phyloP scores from a whole-genome alignment of 129 eudicot genomes.

The Flaveria brownii region DNA sequence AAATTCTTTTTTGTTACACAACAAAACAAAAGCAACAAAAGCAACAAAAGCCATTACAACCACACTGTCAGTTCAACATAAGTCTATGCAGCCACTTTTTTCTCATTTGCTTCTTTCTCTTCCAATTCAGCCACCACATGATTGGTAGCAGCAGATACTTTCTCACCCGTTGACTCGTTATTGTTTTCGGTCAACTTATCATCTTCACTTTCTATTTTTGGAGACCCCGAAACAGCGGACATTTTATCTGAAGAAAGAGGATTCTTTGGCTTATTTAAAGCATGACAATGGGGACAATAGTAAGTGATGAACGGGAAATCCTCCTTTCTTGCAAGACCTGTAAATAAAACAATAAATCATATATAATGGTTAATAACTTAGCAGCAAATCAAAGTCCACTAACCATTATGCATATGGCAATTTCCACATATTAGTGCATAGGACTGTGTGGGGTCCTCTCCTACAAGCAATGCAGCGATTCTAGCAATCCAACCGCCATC shows the following conservation, averaged over 20 bases:
- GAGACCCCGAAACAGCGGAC: conserved; percentile 36
- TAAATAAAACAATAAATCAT: background rate
- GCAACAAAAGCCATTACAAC: conserved; percentile 30
- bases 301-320: conserved; percentile 82
- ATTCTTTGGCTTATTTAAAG: conserved; percentile 71
- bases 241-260: conserved; percentile 30
- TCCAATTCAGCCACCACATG: conserved; percentile 43
- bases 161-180: conserved; percentile 28
- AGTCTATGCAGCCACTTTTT: conserved; percentile 27
- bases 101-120: conserved; percentile 39
- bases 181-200: conserved; percentile 31
- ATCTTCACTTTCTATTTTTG: conserved; percentile 28
- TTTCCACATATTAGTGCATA: conserved; percentile 93
- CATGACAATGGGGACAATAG: conserved; percentile 92
- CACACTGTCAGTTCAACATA: background rate
- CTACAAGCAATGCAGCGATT: conserved; percentile 93
- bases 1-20: conserved; percentile 42
- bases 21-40: conserved; percentile 28
- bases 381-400: conserved; percentile 19
- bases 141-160: conserved; percentile 33
- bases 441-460: conserved; percentile 96
- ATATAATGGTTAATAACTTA: background rate
- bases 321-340: conserved; percentile 96
- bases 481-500: conserved; percentile 96
- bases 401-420: conserved; percentile 98